A percentile compares a stretch with the other conserved stretches of the same genome.
Evolutionary conservation across 371 early-diverging fungal species (phyloP).

Genomic region (Homolaphlyctis polyrhiza): DNA sequence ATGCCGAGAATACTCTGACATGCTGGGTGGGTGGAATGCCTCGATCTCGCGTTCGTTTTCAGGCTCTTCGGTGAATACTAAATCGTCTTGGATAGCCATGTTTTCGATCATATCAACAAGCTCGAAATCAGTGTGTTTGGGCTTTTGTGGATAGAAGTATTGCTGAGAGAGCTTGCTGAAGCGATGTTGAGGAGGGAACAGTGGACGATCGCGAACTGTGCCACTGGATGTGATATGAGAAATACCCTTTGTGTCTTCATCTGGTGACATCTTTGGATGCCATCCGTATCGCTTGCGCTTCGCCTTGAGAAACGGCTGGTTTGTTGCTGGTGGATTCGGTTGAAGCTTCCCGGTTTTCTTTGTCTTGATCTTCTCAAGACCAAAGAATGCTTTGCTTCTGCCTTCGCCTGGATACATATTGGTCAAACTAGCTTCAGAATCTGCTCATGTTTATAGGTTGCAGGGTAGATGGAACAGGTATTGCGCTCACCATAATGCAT

Average conservation of each 20-base stretch:
- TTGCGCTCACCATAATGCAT: too few relatives aligned
- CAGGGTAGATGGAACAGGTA: too few relatives aligned
- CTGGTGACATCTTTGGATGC: neutral
- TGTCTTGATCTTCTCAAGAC: neutral
- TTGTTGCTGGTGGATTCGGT: too few relatives aligned
- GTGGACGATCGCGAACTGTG: neutral
- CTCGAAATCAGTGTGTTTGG: too few relatives aligned
- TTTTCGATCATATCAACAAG: neutral
- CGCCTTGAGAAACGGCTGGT: neutral
- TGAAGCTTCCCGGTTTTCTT: neutral
- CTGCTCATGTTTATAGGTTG: too few relatives aligned
- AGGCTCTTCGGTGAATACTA: neutral
- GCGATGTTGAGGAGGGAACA: neutral
- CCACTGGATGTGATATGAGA: neutral
- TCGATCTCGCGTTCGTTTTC: neutral
- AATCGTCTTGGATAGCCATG: neutral
- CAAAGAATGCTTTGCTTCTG: neutral
- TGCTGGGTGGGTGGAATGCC: neutral
- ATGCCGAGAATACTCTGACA: too few relatives aligned
- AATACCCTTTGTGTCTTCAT: neutral
- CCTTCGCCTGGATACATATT: too few relatives aligned
- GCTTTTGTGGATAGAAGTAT: too few relatives aligned
- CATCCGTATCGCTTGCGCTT: neutral
- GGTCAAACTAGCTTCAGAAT: too few relatives aligned
- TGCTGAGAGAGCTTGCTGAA: neutral